These are phyloP conservation scores for Cercophora newfieldiana DNA, from an alignment of 495 filamentous ascomycete genomes.

Conservation along the genomic window DNA sequence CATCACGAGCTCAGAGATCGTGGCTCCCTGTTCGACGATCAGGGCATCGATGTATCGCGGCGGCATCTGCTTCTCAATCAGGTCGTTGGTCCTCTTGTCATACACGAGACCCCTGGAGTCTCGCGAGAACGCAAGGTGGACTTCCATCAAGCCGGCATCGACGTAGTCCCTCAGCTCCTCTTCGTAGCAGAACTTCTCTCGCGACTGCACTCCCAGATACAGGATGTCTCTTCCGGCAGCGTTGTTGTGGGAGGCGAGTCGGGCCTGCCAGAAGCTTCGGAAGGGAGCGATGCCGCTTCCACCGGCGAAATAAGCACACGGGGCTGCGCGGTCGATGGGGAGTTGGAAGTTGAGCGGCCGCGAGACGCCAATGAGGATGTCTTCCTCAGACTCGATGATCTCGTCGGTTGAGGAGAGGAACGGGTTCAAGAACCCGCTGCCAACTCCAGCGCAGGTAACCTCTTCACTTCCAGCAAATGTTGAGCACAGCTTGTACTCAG, in stretches of 20 bases:
- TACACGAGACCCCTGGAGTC: slow-evolving; percentile 48
- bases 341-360: slow-evolving; percentile 52
- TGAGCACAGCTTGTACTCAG: slow-evolving; percentile 47
- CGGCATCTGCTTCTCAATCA: slow-evolving; percentile 49
- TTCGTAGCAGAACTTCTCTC: slow-evolving; percentile 53
- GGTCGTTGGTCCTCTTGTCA: slow-evolving; percentile 38
- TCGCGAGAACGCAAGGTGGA: slow-evolving; percentile 51
- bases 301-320: slow-evolving; percentile 52
- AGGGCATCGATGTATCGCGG: slow-evolving; percentile 52
- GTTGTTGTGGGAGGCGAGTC: slow-evolving; percentile 35
- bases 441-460: slow-evolving; percentile 41
- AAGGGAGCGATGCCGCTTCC: slow-evolving; percentile 55
- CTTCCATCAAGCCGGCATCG: slow-evolving; percentile 49
- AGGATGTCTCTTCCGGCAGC: slow-evolving; percentile 46
- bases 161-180: slow-evolving; percentile 49
- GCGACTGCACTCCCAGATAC: slow-evolving; percentile 53
- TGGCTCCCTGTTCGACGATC: slow-evolving; percentile 49
- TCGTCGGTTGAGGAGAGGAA: slow-evolving; percentile 34
- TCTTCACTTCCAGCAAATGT: slow-evolving; percentile 39
- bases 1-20: slow-evolving; percentile 54
- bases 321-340: slow-evolving; percentile 45
- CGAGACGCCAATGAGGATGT: slow-evolving; percentile 49
- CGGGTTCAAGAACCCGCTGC: slow-evolving; percentile 53
- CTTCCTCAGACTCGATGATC: slow-evolving; percentile 37
- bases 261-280: slow-evolving; percentile 52